Conservation (phyloP, 495 filamentous ascomycete species). For the Bryoglossum gracile region DNA sequence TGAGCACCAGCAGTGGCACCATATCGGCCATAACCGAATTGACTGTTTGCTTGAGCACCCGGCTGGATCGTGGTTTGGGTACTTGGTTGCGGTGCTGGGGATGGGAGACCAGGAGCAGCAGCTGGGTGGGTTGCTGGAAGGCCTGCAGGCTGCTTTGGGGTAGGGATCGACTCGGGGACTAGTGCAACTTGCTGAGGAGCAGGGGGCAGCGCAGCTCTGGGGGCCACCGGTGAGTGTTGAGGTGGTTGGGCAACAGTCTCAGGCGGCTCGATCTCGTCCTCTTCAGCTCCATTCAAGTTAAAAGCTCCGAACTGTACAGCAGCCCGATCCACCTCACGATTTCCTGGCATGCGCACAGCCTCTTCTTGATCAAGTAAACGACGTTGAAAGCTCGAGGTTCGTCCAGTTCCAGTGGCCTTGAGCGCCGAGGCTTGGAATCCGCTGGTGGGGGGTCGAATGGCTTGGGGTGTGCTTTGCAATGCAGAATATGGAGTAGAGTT, state of each 20-base stretch:
- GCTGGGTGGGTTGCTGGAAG: slow-evolving; percentile 55
- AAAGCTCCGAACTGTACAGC: slow-evolving; percentile 98
- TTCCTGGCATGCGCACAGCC: slow-evolving; percentile 97
- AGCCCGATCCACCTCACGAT: slow-evolving; percentile 86
- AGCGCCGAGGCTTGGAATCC: slow-evolving; percentile 67
- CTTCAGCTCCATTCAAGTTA: slow-evolving; percentile 70
- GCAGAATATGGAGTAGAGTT: slow-evolving; percentile 50
- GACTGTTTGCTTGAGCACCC: slow-evolving; percentile 32
- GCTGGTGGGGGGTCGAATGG: slow-evolving; percentile 49
- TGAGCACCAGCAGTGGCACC: slow-evolving; percentile 48
- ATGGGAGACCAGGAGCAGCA: slow-evolving; percentile 26
- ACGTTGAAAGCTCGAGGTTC: slow-evolving; percentile 71
- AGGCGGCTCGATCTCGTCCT: slow-evolving; percentile 84
- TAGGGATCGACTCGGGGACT: slow-evolving; percentile 52
- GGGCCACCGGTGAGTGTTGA: slow-evolving; percentile 88
- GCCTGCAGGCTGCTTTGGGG: slow-evolving; percentile 61
- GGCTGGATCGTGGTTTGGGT: slow-evolving; percentile 27
- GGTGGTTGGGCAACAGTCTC: slow-evolving; percentile 94
- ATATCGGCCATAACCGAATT: slow-evolving; percentile 56
- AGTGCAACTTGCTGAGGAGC: slow-evolving; percentile 44
- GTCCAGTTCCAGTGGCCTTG: slow-evolving; percentile 60
- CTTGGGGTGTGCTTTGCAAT: slow-evolving; percentile 46
- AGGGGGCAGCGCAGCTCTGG: slow-evolving; percentile 84
- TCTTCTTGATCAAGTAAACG: slow-evolving; percentile 91
- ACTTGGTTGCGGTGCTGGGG: slow-evolving; percentile 17